Percentiles rank a stretch among this genome's conserved stretches.
phyloP scores from a whole-genome alignment of 1,139 yeast species.

The Arxiozyma heterogenica region DNA sequence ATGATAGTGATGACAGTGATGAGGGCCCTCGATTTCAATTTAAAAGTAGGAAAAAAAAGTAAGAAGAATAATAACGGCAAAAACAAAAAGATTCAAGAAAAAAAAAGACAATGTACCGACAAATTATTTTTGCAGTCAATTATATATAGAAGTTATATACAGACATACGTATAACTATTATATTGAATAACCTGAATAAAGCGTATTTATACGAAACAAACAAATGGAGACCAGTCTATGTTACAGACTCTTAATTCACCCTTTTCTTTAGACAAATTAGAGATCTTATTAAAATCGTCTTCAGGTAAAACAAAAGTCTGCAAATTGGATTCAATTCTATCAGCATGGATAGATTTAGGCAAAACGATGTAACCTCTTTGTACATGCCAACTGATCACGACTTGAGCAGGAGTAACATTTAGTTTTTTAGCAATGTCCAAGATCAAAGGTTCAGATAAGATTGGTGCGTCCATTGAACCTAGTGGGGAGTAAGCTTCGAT shows the following conservation, averaged over 20 bases:
- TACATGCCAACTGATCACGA: conserved; percentile 64
- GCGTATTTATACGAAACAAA: conserved; percentile 24
- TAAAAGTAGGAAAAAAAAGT: conserved; percentile 15
- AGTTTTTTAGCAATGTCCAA: conserved; percentile 47
- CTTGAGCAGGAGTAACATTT: conserved; percentile 47
- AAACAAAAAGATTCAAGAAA: no score
- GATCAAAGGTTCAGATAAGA: conserved; percentile 44
- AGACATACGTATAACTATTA: not conserved
- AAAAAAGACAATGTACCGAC: not conserved
- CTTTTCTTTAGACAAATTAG: conserved; percentile 37
- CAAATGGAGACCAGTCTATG: conserved; percentile 35
- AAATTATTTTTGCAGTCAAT: no score
- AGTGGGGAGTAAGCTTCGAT: conserved; percentile 76
- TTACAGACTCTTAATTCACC: conserved; percentile 44
- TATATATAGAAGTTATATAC: no score
- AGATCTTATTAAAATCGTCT: conserved; percentile 46
- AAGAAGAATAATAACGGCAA: no score
- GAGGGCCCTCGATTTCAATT: conserved; percentile 35
- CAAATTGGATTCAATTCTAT: conserved; percentile 53
- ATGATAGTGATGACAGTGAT: conserved; percentile 15
- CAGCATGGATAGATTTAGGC: conserved; percentile 60
- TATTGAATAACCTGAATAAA: no score
- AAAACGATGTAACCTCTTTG: conserved; percentile 61
- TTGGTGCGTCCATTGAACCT: conserved; percentile 61
- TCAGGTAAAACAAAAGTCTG: conserved; percentile 41